Evolutionary conservation across 1,284 basidiomycete genomes (phyloP).

Genomic region (Meira miltonrushii): DNA sequence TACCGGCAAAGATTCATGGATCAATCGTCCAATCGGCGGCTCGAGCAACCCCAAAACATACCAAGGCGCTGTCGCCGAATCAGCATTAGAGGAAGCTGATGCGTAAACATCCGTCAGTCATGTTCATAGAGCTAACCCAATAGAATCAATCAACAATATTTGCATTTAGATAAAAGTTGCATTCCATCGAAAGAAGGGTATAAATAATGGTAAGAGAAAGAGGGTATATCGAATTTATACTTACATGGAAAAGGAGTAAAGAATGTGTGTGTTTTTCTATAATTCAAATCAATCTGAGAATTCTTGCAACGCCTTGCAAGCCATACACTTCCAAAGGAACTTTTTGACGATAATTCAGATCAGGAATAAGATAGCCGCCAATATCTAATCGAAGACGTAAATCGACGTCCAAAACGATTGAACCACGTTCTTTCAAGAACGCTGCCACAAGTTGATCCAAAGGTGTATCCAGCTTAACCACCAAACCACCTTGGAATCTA

Average conservation of each 20-base stretch:
- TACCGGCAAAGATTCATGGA: slow-evolving; percentile 48
- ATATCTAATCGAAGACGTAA: slow-evolving; percentile 30
- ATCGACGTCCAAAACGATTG: slow-evolving; percentile 34
- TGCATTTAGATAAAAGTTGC: too few relatives aligned
- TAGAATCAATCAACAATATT: too few relatives aligned
- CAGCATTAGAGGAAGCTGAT: too few relatives aligned
- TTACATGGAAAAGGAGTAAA: too few relatives aligned
- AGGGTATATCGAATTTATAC: too few relatives aligned
- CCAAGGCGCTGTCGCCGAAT: too few relatives aligned
- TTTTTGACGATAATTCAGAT: slow-evolving; percentile 31
- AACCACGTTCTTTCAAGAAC: slow-evolving; percentile 33
- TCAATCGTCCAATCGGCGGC: slow-evolving; percentile 29
- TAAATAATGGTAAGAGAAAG: too few relatives aligned
- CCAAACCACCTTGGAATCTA: slow-evolving; percentile 13
- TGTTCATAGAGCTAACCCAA: too few relatives aligned
- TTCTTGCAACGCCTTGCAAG: slow-evolving; percentile 27
- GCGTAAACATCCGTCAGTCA: too few relatives aligned
- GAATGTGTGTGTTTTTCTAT: not conserved
- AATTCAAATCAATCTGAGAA: slow-evolving; percentile 22
- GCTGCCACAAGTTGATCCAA: slow-evolving; percentile 34
- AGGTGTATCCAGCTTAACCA: slow-evolving; percentile 27
- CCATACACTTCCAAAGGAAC: slow-evolving; percentile 36
- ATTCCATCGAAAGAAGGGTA: too few relatives aligned
- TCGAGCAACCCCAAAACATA: too few relatives aligned
- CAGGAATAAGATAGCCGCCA: slow-evolving; percentile 32